A percentile compares a stretch with the other conserved stretches of the same genome.
These are phyloP conservation scores for Ceratonia siliqua DNA, from an alignment of 306 rosid genomes.

Conservation along the genomic window DNA sequence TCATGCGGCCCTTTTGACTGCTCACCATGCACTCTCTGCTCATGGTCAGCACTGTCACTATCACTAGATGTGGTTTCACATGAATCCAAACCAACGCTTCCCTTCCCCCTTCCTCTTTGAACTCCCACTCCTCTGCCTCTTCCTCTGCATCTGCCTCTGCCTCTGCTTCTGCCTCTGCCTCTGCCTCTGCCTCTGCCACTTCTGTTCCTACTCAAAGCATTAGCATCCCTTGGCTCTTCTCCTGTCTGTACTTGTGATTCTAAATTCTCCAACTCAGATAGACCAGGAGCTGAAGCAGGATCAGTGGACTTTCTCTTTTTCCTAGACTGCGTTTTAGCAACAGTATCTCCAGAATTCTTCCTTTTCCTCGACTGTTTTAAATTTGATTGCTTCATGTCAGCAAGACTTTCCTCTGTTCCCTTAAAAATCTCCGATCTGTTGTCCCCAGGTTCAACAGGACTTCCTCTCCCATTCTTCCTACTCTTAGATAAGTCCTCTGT, in stretches of 20 bases:
- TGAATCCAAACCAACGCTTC: constrained; percentile 36
- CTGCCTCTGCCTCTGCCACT: constrained; percentile 47
- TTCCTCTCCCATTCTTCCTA: constrained; percentile 32
- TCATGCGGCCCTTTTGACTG: constrained; percentile 38
- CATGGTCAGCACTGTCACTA: constrained; percentile 44
- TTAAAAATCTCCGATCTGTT: constrained; percentile 42
- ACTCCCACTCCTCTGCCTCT: constrained; percentile 41
- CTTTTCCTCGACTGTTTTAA: constrained; percentile 57
- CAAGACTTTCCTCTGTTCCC: constrained; percentile 40
- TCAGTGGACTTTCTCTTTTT: constrained; percentile 32
- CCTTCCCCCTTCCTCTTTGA: constrained; percentile 53
- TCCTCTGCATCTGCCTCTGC: too few species aligned
- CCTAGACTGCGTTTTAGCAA: constrained; percentile 35
- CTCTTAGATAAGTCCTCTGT: constrained; percentile 38
- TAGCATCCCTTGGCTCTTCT: constrained; percentile 37
- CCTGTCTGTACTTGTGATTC: constrained; percentile 33
- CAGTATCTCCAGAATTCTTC: constrained; percentile 39
- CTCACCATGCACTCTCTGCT: constrained; percentile 36
- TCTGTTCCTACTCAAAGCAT: constrained; percentile 37
- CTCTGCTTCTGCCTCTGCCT: constrained; percentile 34
- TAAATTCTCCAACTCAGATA: constrained; percentile 34
- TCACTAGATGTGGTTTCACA: constrained; percentile 50
- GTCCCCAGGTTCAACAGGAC: constrained; percentile 45
- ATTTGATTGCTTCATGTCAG: constrained; percentile 38
- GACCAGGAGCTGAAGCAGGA: constrained; percentile 32